Base-by-base conservation (phyloP, 768 basidiomycete species). In the Hypholoma sublateritium region DNA sequence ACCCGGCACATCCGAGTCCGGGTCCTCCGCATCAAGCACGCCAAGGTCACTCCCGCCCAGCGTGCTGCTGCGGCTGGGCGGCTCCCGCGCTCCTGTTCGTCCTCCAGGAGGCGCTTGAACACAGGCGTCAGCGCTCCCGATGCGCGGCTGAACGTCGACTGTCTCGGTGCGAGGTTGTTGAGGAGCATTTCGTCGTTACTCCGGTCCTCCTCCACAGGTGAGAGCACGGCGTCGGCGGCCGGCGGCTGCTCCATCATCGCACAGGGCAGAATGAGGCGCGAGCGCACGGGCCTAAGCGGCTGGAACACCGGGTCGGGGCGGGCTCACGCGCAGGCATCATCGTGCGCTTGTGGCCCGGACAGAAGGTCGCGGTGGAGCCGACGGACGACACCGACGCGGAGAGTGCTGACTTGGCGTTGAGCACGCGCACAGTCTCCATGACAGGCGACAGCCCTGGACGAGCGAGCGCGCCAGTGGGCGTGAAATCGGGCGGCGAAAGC, bases 1-100 rank as follows among this genome's bases (percentile, higher is more conserved):
- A 42, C 88, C 82, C 1, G 91, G 89, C n/a, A 92, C 88, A 62
- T 93, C 89, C 1, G 86, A 88, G 67, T 91, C 86, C 0, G 82
- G 87, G 63, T 90, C 86, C 8, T 81, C 81, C 2, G 72, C 76
- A 35, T 87, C 80, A 6, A 80, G 61, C 17, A 77, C n/a, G n/a
- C n/a, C n/a, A n/a, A n/a, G n/a, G n/a, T n/a, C n/a, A n/a, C n/a
- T n/a, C n/a, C n/a, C n/a, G n/a, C n/a, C n/a, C n/a, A n/a, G n/a
- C n/a, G n/a, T n/a, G n/a, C n/a, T n/a, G n/a, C n/a, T n/a, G n/a
- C n/a, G n/a, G n/a, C n/a, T n/a, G n/a, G n/a, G n/a, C n/a, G n/a
- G n/a, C n/a, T n/a, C n/a, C n/a, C 32, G 46, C 51, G 55, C 32
- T 58, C 59, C 19, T 56, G 37, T 19, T 62, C 61, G 16, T 51